Conservation (phyloP, 805 yeast genomes). For the Nakazawaea anatomiae region DNA sequence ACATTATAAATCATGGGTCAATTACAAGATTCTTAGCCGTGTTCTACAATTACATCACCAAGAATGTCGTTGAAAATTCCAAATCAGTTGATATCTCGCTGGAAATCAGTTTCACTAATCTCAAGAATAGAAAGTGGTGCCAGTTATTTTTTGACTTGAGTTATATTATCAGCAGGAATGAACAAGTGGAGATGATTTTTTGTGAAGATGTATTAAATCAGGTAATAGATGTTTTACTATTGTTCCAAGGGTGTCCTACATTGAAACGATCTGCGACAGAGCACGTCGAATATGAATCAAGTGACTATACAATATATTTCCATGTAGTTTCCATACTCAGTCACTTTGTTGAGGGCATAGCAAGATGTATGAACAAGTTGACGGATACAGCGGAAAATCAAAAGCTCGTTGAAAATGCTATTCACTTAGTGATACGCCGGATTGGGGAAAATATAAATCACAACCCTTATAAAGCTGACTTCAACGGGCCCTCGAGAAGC, state of each 20-base stretch:
- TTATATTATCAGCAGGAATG: conserved; percentile 66
- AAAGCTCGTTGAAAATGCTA: conserved; percentile 22
- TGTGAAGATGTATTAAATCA: conserved; percentile 44
- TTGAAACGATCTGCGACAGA: conserved; percentile 66
- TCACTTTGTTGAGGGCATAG: conserved; percentile 51
- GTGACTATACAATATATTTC: conserved; percentile 71
- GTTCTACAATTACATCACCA: conserved; percentile 57
- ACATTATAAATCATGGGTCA: conserved; percentile 60
- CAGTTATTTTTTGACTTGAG: conserved; percentile 77
- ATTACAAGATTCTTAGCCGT: conserved; percentile 55
- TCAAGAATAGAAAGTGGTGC: conserved; percentile 71
- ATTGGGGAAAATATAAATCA: conserved; percentile 26
- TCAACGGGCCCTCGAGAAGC: conserved; percentile 23
- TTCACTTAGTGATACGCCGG: conserved; percentile 24
- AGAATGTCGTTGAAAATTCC: conserved; percentile 41
- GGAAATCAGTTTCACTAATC: conserved; percentile 34
- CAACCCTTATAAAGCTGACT: conserved; percentile 22
- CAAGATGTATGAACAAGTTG: conserved; percentile 34
- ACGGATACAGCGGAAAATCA: not conserved
- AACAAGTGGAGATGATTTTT: conserved; percentile 42
- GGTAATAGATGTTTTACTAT: conserved; percentile 55
- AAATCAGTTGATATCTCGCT: conserved; percentile 31
- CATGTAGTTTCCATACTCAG: conserved; percentile 64
- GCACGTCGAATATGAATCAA: conserved; percentile 89
- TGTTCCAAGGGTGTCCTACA: conserved; percentile 77